These are phyloP conservation scores for Cystobasidium sp. DNA, from an alignment of 1,284 basidiomycete genomes.

Conservation along the genomic window DNA sequence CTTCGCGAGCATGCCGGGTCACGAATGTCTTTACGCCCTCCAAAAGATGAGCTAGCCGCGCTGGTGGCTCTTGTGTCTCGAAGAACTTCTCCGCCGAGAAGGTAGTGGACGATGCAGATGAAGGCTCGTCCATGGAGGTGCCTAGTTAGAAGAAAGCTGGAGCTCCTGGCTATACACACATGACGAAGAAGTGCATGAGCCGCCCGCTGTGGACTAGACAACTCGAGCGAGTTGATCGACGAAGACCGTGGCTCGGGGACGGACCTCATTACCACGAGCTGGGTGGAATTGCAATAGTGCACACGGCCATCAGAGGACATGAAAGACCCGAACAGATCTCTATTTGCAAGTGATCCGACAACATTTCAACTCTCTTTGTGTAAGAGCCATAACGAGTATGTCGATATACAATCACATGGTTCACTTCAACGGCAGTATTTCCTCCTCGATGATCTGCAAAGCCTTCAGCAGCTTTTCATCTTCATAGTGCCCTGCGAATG, in stretches of 20 bases:
- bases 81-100: slow-evolving; percentile 43
- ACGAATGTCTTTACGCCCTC: slow-evolving; percentile 71
- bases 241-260: too few relatives aligned
- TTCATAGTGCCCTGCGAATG: slow-evolving; percentile 45
- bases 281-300: too few relatives aligned
- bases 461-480: slow-evolving; percentile 47
- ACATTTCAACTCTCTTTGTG: too few relatives aligned
- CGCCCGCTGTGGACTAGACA: too few relatives aligned
- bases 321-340: too few relatives aligned
- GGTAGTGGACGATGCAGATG: slow-evolving; percentile 63
- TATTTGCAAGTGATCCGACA: too few relatives aligned
- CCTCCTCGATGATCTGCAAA: slow-evolving; percentile 29
- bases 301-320: too few relatives aligned
- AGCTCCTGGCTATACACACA: neutral
- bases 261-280: too few relatives aligned
- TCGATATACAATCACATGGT: neutral
- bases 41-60: slow-evolving; percentile 60
- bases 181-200: neutral
- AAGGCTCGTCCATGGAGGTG: neutral
- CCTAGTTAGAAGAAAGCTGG: neutral
- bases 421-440: slow-evolving; percentile 17
- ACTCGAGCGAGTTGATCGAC: too few relatives aligned
- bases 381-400: too few relatives aligned
- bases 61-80: slow-evolving; percentile 38
- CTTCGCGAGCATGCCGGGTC: slow-evolving; percentile 66